Conservation (phyloP, 768 basidiomycete species). For the Boletus subcaerulescens region DNA sequence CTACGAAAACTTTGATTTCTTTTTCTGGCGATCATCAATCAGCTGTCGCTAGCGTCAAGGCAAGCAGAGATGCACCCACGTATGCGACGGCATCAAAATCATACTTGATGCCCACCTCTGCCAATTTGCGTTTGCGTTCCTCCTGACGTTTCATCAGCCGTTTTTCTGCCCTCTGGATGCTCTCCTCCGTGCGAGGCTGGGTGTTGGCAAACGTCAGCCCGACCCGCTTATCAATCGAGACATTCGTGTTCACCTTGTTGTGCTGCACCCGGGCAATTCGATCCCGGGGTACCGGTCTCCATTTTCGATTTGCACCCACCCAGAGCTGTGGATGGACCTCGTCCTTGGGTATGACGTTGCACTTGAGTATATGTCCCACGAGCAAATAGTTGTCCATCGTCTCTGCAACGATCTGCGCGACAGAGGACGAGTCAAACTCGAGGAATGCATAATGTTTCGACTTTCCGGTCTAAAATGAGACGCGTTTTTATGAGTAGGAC, state of each 20-base stretch:
- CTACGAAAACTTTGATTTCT: conserved; percentile 31
- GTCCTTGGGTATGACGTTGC: conserved; percentile 86
- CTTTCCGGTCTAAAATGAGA: conserved; percentile 67
- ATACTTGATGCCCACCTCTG: conserved; percentile 81
- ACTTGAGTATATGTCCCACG: conserved; percentile 89
- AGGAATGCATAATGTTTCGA: conserved; percentile 98
- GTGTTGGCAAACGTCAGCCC: conserved; percentile 4
- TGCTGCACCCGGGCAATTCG: conserved; percentile 70
- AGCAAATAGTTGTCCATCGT: conserved; percentile 99
- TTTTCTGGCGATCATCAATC: conserved; percentile 28
- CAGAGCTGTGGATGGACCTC: conserved; percentile 91
- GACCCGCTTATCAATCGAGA: background rate
- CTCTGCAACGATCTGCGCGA: conserved; percentile 93
- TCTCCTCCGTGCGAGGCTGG: conserved; percentile 71
- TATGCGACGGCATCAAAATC: conserved; percentile 80
- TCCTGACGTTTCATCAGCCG: conserved; percentile 76
- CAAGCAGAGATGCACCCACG: conserved; percentile 46
- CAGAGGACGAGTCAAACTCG: conserved; percentile 85
- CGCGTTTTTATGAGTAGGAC: background rate
- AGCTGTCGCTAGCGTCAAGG: background rate
- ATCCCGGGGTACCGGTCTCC: conserved; percentile 70
- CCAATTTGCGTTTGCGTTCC: conserved; percentile 74
- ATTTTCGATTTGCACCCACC: conserved; percentile 96
- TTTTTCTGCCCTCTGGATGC: conserved; percentile 61
- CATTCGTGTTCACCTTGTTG: conserved; percentile 62